A percentile compares a stretch with the other conserved stretches of the same genome.
phyloP scores from a whole-genome alignment of 1,139 yeast species.

The Debaryomyces sp. region DNA sequence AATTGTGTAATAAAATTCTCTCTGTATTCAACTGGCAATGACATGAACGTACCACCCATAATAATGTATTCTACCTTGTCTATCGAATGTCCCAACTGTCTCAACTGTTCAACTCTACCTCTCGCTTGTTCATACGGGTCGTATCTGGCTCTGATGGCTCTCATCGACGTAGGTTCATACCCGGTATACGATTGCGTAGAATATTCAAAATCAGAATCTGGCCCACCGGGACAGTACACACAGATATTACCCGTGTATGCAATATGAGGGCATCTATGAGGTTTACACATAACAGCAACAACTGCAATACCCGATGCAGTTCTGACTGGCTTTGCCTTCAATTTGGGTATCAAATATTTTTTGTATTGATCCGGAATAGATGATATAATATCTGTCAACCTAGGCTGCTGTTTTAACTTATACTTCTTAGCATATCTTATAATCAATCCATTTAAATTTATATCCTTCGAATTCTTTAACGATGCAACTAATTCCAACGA shows the following conservation, averaged over 20 bases:
- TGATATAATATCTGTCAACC: slow-evolving; percentile 90
- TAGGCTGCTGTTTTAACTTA: slow-evolving; percentile 88
- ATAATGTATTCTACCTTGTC: slow-evolving; percentile 97
- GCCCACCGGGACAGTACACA: slow-evolving; percentile 99
- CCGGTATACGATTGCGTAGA: slow-evolving; percentile 98
- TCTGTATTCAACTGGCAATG: slow-evolving; percentile 84
- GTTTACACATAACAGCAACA: slow-evolving; percentile 99
- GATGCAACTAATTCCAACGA: slow-evolving; percentile 86
- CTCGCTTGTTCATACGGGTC: slow-evolving; percentile 99
- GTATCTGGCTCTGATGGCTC: slow-evolving; percentile 96
- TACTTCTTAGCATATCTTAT: slow-evolving; percentile 86
- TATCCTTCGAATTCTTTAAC: slow-evolving; percentile 72
- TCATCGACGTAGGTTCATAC: slow-evolving; percentile 98
- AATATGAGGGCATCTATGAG: slow-evolving; percentile 98
- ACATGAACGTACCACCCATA: slow-evolving; percentile 99
- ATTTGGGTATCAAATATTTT: slow-evolving; percentile 85
- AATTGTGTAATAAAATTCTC: slow-evolving; percentile 86
- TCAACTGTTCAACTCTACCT: slow-evolving; percentile 93
- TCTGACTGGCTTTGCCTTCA: slow-evolving; percentile 96
- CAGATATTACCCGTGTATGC: slow-evolving; percentile 99
- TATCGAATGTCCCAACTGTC: slow-evolving; percentile 93
- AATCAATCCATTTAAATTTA: slow-evolving; percentile 88
- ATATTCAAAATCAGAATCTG: slow-evolving; percentile 96
- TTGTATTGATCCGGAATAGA: slow-evolving; percentile 97
- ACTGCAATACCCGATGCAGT: slow-evolving; percentile 99